Conservation (phyloP, 441 rosid genomes). For the Sinapis alba region DNA sequence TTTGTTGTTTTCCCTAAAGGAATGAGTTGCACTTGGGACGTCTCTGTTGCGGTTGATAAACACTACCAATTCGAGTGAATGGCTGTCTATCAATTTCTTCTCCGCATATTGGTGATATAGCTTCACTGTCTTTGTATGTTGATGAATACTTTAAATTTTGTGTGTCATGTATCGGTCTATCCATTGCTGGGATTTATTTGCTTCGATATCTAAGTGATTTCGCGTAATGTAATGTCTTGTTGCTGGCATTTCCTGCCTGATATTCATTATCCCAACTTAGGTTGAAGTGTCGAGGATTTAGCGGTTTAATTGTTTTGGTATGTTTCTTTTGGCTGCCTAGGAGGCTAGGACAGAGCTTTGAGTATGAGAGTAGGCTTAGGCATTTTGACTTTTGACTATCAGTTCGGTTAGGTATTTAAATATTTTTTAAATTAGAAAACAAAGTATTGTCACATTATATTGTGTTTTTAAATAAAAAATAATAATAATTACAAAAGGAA, state of each 20-base stretch:
- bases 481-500: no score
- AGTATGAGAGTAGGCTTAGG: no score
- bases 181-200: not conserved
- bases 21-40: slow-evolving; percentile 94
- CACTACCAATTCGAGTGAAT: slow-evolving; percentile 69
- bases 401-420: no score
- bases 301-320: not conserved
- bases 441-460: no score
- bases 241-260: not conserved
- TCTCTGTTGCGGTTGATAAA: slow-evolving; percentile 73
- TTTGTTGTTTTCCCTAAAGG: slow-evolving; percentile 84
- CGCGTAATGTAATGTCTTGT: not conserved
- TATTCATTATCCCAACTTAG: not conserved
- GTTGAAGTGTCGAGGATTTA: not conserved
- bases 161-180: slow-evolving; percentile 1
- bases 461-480: no score
- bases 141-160: slow-evolving; percentile 6
- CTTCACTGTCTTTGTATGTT: not conserved
- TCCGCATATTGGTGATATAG: not conserved
- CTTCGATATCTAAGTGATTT: not conserved
- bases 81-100: not conserved
- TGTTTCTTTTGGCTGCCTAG: not conserved
- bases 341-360: not conserved
- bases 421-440: no score
- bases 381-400: no score